Evolutionary conservation across 106 monocot species (phyloP), one percentile per base, ranked within the genome.

Genomic region (Acorus gramineus): DNA sequence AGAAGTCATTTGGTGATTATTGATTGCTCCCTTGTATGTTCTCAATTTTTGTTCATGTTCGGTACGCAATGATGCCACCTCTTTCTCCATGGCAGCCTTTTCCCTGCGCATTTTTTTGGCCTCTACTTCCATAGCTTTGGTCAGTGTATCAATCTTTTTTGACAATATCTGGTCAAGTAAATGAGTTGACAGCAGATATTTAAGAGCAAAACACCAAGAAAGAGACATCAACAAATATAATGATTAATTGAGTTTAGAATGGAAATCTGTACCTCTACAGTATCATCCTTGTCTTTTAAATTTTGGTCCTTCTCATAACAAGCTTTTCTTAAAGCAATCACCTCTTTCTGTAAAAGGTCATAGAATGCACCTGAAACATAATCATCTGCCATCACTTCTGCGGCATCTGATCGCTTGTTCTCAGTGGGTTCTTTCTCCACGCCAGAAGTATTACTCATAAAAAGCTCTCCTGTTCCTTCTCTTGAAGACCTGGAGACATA

Each of bases 51-150:
- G 67, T 42, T 85, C 88, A 51, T 73, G 75, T 28, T 28, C 28
- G 28, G 28, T 28, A 52, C 75, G 68, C 63, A 85, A 65, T 5
- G 82, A 52, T 11, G 76, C 80, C 46, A 81, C 69, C 57, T 88
- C 92, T 73, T 87, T 87, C 56, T 80, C 84, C 65, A 76, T 52
- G 14, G 70, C 76, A 64, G 68, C 65, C 61, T 84, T 87, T 74
- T 92, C 92, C 69, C 84, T 71, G 3, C 81, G 84, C 53, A 84
- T 46, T 62, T 87, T 92, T 69, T 71, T 87, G 49, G 77, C 77
- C 60, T 92, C 92, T 11, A 82, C 82, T 57, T 92, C 92, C 92
- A 87, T 92, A 45, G 87, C 84, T 67, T 82, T 87, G 49, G 53
- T 73, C 61, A 82, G 53, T 6, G 88, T 88, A 57, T 88, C 85